These are phyloP conservation scores for Lagenidium giganteum DNA, from an alignment of 352 stramenopile genomes.

Conservation along the genomic window DNA sequence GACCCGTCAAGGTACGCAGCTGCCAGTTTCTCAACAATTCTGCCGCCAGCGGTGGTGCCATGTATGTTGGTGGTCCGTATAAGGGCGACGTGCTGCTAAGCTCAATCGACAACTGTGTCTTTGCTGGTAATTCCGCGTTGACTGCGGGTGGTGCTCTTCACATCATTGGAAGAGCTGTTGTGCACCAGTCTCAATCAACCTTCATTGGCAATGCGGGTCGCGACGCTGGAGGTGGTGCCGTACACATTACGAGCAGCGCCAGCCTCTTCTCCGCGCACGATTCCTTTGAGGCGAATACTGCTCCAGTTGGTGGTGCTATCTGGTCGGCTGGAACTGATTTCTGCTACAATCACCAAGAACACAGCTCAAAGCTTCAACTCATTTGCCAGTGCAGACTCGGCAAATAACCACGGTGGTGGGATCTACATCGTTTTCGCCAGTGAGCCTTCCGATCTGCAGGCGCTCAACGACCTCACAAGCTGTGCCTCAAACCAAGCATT, in stretches of 20 bases:
- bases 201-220: background rate
- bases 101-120: too few relatives aligned
- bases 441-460: too few relatives aligned
- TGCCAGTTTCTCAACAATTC: too few relatives aligned
- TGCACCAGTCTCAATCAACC: background rate
- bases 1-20: too few relatives aligned
- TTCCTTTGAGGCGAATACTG: background rate
- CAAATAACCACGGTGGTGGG: too few relatives aligned
- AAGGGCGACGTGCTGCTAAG: too few relatives aligned
- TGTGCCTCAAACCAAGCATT: too few relatives aligned
- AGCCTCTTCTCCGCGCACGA: background rate
- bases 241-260: background rate
- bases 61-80: too few relatives aligned
- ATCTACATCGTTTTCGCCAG: background rate
- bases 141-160: constrained; percentile 3
- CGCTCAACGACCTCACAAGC: too few relatives aligned
- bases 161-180: background rate
- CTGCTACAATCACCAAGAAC: background rate
- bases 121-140: too few relatives aligned
- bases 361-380: background rate
- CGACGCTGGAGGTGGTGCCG: constrained; percentile 1
- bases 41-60: background rate
- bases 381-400: background rate
- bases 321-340: background rate
- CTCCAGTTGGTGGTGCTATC: constrained; percentile 1